Percentiles rank a stretch among this genome's conserved stretches.
Evolutionary conservation across 805 yeast genomes (phyloP).

Genomic region (Schwanniomyces sp.): DNA sequence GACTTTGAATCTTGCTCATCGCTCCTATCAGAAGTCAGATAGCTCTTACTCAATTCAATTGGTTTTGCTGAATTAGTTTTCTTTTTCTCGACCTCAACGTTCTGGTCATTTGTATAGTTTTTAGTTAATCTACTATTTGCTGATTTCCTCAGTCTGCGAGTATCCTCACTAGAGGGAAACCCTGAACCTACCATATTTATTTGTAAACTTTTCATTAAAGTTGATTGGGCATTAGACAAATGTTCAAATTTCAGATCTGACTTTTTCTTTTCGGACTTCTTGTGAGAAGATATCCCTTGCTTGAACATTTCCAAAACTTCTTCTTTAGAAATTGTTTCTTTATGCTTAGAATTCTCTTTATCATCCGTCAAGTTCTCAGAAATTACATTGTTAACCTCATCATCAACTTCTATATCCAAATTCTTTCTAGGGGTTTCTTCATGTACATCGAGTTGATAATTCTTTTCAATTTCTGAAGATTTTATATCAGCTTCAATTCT

Average conservation of each 20-base stretch:
- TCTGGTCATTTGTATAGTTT: background rate
- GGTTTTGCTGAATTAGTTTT: background rate
- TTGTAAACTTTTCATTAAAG: slow-evolving; percentile 14
- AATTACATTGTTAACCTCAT: background rate
- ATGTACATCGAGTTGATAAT: too few relatives aligned
- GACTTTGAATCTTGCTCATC: background rate
- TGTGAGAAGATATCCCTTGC: slow-evolving; percentile 15
- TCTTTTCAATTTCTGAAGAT: too few relatives aligned
- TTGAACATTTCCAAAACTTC: slow-evolving; percentile 22
- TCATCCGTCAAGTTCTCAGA: background rate
- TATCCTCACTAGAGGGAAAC: slow-evolving; percentile 5
- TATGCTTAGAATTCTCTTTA: background rate
- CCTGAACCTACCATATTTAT: slow-evolving; percentile 23
- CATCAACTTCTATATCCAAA: background rate
- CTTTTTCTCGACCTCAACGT: background rate
- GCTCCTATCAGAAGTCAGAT: background rate
- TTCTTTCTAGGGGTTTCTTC: background rate
- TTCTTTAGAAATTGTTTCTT: slow-evolving; percentile 9
- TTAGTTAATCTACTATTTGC: background rate
- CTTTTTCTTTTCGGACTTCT: background rate
- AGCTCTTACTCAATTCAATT: background rate
- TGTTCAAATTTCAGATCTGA: background rate
- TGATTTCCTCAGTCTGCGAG: slow-evolving; percentile 8
- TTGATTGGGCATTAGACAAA: slow-evolving; percentile 4
- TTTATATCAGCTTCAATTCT: background rate